A percentile compares a stretch with the other conserved stretches of the same genome.
Evolutionary conservation across 2,329 filamentous ascomycete species (phyloP).

Genomic region (Phialocephala sp.): DNA sequence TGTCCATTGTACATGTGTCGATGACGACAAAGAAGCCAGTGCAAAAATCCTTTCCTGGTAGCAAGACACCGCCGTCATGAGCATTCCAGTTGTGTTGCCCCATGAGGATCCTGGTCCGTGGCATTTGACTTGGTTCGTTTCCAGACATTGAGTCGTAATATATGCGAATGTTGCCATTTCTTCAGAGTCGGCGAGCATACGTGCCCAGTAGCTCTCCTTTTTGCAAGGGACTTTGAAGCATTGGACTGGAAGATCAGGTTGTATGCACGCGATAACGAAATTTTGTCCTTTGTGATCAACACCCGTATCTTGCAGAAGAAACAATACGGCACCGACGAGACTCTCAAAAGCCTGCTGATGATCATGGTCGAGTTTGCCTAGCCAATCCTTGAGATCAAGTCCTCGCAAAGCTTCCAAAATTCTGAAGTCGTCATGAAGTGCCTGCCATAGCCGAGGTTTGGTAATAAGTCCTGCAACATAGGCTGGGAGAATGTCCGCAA

Average conservation of each 20-base stretch:
- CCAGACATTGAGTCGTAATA: conserved; percentile 20
- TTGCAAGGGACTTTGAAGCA: conserved; percentile 24
- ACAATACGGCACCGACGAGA: conserved; percentile 9
- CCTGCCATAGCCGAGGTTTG: background rate
- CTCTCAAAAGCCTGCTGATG: conserved; percentile 2
- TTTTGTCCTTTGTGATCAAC: conserved; percentile 13
- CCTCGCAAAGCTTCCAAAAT: conserved; percentile 1
- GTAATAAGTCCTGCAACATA: background rate
- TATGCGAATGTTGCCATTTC: conserved; percentile 27
- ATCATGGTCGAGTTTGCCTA: background rate
- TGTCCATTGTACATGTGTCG: background rate
- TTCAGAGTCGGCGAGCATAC: conserved; percentile 23
- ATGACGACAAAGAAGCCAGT: background rate
- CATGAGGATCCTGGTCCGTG: conserved; percentile 10
- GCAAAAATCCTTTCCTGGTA: background rate
- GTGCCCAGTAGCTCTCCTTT: conserved; percentile 25
- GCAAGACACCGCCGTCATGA: conserved; percentile 12
- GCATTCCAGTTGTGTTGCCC: background rate
- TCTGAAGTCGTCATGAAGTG: background rate
- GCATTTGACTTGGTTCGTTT: conserved; percentile 14
- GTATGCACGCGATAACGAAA: conserved; percentile 19
- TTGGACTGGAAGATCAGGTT: background rate
- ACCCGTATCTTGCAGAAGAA: conserved; percentile 22
- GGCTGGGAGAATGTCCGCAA: conserved; percentile 30
- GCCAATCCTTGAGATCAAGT: background rate